Percentiles rank a stretch among this genome's conserved stretches.
Conservation (phyloP, 2,329 filamentous ascomycete species). For the Fusarium citri region DNA sequence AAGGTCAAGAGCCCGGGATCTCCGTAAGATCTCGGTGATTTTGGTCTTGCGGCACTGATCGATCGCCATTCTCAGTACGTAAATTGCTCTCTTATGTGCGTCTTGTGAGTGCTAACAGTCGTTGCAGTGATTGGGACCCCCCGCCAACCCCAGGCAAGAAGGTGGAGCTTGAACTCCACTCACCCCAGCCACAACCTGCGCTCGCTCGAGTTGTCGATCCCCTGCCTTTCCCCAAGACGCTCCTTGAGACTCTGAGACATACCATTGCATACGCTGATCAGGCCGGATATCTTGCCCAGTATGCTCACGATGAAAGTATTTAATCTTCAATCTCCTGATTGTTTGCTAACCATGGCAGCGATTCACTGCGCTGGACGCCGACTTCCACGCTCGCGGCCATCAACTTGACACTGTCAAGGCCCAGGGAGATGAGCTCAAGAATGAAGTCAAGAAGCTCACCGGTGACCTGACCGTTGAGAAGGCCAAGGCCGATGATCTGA, state of each 20-base stretch:
- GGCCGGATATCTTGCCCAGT: constrained; percentile 8
- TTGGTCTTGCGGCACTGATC: constrained; percentile 15
- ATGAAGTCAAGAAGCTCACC: not conserved
- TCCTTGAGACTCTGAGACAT: constrained; percentile 26
- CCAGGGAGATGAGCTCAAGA: not conserved
- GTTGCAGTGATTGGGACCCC: constrained; percentile 21
- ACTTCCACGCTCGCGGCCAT: not conserved
- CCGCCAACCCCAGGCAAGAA: not conserved
- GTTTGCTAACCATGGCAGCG: not conserved
- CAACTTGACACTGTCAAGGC: not conserved
- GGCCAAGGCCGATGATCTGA: not conserved
- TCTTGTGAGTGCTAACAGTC: not conserved
- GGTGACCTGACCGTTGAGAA: not conserved
- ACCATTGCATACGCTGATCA: constrained; percentile 29
- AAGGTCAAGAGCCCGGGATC: not conserved
- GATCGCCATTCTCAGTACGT: constrained; percentile 31
- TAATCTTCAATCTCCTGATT: too few species aligned
- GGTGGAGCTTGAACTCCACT: constrained; percentile 25
- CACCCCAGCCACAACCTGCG: constrained; percentile 20
- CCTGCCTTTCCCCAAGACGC: constrained; percentile 22
- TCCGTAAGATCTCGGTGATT: not conserved
- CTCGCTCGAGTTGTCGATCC: constrained; percentile 19
- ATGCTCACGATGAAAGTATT: not conserved
- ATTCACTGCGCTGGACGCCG: not conserved
- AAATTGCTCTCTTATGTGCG: accelerated